phyloP scores from a whole-genome alignment of 1,284 basidiomycete genomes.

The Rhodotorula sp. region DNA sequence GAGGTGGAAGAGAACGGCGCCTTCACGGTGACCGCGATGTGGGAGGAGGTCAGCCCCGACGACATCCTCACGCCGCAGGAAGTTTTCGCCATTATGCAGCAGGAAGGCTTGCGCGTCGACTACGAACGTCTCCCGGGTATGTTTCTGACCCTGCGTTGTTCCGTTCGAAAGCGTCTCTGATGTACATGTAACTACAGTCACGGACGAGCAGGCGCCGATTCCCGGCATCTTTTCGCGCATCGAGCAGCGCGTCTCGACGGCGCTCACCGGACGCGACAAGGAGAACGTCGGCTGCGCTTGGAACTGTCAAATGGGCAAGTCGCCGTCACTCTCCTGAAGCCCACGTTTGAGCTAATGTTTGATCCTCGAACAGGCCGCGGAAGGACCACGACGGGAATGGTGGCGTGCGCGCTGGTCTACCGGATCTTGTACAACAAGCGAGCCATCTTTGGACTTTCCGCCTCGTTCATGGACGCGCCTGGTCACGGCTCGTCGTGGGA shows the following conservation, averaged over 20 bases:
- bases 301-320: constrained; percentile 25
- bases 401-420: constrained; percentile 81
- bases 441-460: not conserved
- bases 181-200: constrained; percentile 56
- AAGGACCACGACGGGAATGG: constrained; percentile 80
- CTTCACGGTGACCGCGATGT: constrained; percentile 58
- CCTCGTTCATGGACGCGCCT: constrained; percentile 32
- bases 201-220: constrained; percentile 91
- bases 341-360: constrained; percentile 51
- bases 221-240: constrained; percentile 79
- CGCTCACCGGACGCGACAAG: constrained; percentile 51
- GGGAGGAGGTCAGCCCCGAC: constrained; percentile 40
- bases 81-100: constrained; percentile 68
- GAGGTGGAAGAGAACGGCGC: constrained; percentile 92
- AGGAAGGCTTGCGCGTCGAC: constrained; percentile 84
- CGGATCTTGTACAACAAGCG: constrained; percentile 58
- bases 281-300: constrained; percentile 52
- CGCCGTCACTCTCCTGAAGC: constrained; percentile 60
- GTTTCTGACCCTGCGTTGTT: not conserved
- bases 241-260: constrained; percentile 67
- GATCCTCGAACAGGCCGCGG: constrained; percentile 60
- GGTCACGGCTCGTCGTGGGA: constrained; percentile 41
- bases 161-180: not conserved
- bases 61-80: constrained; percentile 87
- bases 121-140: constrained; percentile 73